Evolutionary conservation across 768 basidiomycete genomes (phyloP).

Genomic region (Chiua virens): DNA sequence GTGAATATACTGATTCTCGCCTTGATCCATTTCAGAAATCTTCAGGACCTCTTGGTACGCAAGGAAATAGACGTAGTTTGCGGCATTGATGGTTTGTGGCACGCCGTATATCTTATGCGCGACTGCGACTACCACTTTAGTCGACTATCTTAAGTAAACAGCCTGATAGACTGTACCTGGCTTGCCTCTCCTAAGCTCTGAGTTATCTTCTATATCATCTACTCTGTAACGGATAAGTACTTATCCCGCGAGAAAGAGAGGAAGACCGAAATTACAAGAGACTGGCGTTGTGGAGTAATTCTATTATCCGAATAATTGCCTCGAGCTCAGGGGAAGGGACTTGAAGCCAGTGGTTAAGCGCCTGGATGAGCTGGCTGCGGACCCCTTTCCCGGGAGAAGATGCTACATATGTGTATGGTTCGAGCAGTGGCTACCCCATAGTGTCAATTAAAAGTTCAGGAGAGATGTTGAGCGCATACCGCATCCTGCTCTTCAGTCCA

Average conservation of each 20-base stretch:
- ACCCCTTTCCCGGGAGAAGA: slow-evolving; percentile 91
- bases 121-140: slow-evolving; percentile 42
- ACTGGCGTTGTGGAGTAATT: slow-evolving; percentile 92
- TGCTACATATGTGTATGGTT: slow-evolving; percentile 86
- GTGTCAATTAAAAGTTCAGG: neutral
- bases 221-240: slow-evolving; percentile 49
- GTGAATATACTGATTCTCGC: slow-evolving; percentile 24
- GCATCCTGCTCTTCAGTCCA: slow-evolving; percentile 23
- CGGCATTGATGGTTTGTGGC: slow-evolving; percentile 94
- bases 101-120: slow-evolving; percentile 96
- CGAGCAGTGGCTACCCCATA: slow-evolving; percentile 53
- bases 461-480: slow-evolving; percentile 11
- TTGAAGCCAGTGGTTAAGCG: slow-evolving; percentile 91
- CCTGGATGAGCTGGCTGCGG: slow-evolving; percentile 79
- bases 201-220: slow-evolving; percentile 93
- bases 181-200: slow-evolving; percentile 78
- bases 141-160: neutral
- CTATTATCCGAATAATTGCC: slow-evolving; percentile 75
- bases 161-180: slow-evolving; percentile 52
- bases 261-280: slow-evolving; percentile 61
- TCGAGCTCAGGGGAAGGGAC: slow-evolving; percentile 72
- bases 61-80: slow-evolving; percentile 96
- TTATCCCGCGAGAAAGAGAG: neutral
- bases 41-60: slow-evolving; percentile 80
- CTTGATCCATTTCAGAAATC: slow-evolving; percentile 8